Evolutionary conservation across 306 rosid species (phyloP).

Genomic region (Vigna reflexopilosa): DNA sequence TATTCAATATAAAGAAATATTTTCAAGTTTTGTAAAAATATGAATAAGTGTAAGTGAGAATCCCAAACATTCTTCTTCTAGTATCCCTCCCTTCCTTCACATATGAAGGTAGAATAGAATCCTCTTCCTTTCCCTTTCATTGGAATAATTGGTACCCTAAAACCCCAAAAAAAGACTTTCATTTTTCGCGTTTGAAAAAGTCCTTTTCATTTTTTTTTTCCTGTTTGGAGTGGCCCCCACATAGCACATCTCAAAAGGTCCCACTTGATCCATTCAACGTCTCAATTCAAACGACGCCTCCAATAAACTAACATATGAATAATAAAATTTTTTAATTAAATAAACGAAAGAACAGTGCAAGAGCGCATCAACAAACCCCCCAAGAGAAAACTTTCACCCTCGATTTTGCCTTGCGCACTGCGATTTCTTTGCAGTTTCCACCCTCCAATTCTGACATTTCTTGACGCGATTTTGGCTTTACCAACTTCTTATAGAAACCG

Average conservation of each 20-base stretch:
- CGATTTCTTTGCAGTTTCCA: slow-evolving; percentile 51
- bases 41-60: no score
- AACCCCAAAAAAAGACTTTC: background rate
- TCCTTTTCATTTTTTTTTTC: background rate
- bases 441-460: slow-evolving; percentile 43
- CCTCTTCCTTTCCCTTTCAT: slow-evolving; percentile 5
- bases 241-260: slow-evolving; percentile 17
- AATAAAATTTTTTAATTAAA: background rate
- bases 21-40: no score
- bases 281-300: slow-evolving; percentile 43
- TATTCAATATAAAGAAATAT: no score
- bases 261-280: slow-evolving; percentile 42
- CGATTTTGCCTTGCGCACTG: background rate
- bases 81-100: no score
- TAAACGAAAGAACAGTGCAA: background rate
- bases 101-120: background rate
- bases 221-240: slow-evolving; percentile 27
- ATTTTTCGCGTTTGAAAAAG: slow-evolving; percentile 6
- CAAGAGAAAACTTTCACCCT: slow-evolving; percentile 33
- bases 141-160: background rate
- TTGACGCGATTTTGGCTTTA: slow-evolving; percentile 57
- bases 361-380: slow-evolving; percentile 13
- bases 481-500: slow-evolving; percentile 43
- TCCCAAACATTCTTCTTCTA: no score
- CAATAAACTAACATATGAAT: background rate